A percentile compares a stretch with the other conserved stretches of the same genome.
Evolutionary conservation across 306 rosid species (phyloP).

Genomic region (Sicyos edulis): DNA sequence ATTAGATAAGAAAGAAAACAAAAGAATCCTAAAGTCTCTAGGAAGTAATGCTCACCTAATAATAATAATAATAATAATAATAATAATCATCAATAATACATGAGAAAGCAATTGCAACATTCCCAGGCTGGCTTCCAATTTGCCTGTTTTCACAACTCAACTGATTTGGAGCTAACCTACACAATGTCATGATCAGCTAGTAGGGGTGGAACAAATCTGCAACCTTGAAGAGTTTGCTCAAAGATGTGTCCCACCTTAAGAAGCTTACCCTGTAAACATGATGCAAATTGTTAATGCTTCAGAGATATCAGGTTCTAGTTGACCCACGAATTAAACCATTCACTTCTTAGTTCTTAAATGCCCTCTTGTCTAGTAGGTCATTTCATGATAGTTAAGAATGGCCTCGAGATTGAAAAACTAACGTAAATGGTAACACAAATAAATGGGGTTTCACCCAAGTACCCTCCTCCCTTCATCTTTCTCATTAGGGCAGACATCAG

Average conservation of each 20-base stretch:
- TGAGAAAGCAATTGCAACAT: not conserved
- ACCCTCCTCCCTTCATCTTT: too few relatives aligned
- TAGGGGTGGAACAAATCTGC: slow-evolving; percentile 79
- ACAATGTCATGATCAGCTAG: slow-evolving; percentile 38
- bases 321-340: too few relatives aligned
- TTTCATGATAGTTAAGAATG: too few relatives aligned
- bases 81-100: not conserved
- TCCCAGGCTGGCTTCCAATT: not conserved
- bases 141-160: not conserved
- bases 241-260: slow-evolving; percentile 86
- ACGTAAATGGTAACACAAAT: too few relatives aligned
- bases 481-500: too few relatives aligned
- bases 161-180: not conserved
- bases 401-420: too few relatives aligned
- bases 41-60: not conserved
- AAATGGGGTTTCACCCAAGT: too few relatives aligned
- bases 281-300: not conserved
- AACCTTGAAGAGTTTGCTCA: slow-evolving; percentile 73
- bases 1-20: not conserved
- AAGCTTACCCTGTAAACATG: slow-evolving; percentile 58
- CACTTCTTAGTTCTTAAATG: too few relatives aligned
- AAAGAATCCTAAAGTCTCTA: not conserved
- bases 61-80: not conserved
- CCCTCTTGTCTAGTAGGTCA: too few relatives aligned
- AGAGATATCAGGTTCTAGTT: too few relatives aligned